Base-by-base conservation (phyloP, 129 eudicot species). In the Centella asiatica region DNA sequence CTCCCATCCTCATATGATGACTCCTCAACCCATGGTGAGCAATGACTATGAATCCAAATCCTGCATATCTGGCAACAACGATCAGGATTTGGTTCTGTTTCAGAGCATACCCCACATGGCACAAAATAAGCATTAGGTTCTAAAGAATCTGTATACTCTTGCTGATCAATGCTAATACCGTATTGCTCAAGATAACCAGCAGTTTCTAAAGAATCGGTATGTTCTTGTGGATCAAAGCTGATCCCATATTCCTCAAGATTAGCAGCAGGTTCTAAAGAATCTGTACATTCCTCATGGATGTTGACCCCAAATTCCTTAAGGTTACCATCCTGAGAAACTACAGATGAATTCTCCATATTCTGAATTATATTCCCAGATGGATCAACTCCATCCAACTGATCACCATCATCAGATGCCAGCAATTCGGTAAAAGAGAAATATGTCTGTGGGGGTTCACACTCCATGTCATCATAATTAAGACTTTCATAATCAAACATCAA, bases 371-470 rank as follows among this genome's bases (percentile, higher is more conserved):
- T 65, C 27, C n/a, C 77, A 6, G 72, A 47, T 25, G 73, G 67
- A 20, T 70, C 81, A 37, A 50, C 74, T 27, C 69, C 77, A 33
- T 56, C 78, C 27, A 54, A 20, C 34, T 57, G 73, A 32, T 34
- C 75, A 44, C 64, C 77, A 27, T 79, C 94, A 62, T 86, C 95
- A 24, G 84, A 42, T 29, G 81, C 96, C 48, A 88, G 83, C 70
- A 93, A 71, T 72, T 93, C 99, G 13, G 77, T 80, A 62, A 88
- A 85, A 12, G 99, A 93, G 79, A 88, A 93, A 70, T 82, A 93
- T 1, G 99, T 93, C 54, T 93, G n/a, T n/a, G n/a, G 96, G 0
- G 99, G 99, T 60, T 93, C 99, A 47, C 82, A 87, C 36, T 88
- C 96, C 77, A 74, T 75, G 27, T 90, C 89, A 52, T 87, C 95